A percentile compares a stretch with the other conserved stretches of the same genome.
Conservation (phyloP, 345 rosid species). For the Boechera stricta region DNA sequence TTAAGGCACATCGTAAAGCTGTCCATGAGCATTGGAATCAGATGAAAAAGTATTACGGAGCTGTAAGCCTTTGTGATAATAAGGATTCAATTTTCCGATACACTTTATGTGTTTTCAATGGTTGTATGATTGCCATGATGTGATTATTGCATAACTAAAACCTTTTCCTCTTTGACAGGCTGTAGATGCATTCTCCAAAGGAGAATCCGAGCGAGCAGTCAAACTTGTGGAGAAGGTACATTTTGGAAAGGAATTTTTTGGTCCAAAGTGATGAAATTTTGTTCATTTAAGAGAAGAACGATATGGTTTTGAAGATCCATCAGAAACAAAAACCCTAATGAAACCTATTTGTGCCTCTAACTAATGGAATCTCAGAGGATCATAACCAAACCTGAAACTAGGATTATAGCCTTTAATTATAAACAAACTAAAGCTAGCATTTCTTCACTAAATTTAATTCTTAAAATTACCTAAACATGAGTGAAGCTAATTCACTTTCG, state of each 20-base stretch:
- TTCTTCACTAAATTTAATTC: no score
- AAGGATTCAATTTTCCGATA: neutral
- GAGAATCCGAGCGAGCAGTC: slow-evolving; percentile 57
- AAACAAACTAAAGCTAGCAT: no score
- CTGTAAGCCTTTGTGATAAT: slow-evolving; percentile 51
- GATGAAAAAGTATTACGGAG: slow-evolving; percentile 67
- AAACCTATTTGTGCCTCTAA: no score
- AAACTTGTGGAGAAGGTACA: slow-evolving; percentile 56
- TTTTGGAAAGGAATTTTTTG: slow-evolving; percentile 12
- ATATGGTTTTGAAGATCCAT: no score
- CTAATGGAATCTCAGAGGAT: no score
- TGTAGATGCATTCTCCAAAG: slow-evolving; percentile 55
- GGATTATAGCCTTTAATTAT: no score
- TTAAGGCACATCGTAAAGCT: slow-evolving; percentile 56
- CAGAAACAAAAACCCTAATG: no score
- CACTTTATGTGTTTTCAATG: neutral
- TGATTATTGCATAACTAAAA: slow-evolving; percentile 31
- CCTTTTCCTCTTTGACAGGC: slow-evolving; percentile 53
- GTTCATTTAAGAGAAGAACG: no score
- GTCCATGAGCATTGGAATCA: slow-evolving; percentile 58
- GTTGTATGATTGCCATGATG: slow-evolving; percentile 26
- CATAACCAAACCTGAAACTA: no score
- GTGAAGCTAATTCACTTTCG: no score
- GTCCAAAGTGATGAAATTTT: neutral
- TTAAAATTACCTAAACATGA: no score